Conservation (phyloP, 176 grass and related monocot species). For the Bothriochloa decipiens region DNA sequence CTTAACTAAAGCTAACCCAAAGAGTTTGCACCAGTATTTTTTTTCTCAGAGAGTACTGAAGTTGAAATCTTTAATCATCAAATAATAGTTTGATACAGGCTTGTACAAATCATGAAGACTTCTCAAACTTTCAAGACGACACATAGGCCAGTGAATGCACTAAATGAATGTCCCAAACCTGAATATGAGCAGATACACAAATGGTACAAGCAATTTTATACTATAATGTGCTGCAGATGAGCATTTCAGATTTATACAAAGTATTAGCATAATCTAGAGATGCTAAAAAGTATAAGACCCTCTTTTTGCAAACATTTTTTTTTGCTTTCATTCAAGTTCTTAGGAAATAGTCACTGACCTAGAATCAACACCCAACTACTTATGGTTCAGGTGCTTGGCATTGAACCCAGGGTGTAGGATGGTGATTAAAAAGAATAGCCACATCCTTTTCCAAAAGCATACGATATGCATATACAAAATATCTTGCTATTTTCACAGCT, state of each 20-base stretch:
- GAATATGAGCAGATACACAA: background rate
- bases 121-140: background rate
- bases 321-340: background rate
- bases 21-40: background rate
- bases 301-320: background rate
- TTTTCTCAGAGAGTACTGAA: background rate
- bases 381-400: background rate
- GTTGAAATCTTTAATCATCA: background rate
- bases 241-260: conserved; percentile 13
- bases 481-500: conserved; percentile 3
- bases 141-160: background rate
- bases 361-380: background rate
- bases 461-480: conserved; percentile 14
- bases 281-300: background rate
- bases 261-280: conserved; percentile 4
- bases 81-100: background rate
- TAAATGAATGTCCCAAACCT: background rate
- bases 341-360: conserved; percentile 3
- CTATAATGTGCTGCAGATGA: background rate
- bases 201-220: background rate
- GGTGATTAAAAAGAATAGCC: background rate
- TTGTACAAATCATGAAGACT: background rate
- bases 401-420: background rate
- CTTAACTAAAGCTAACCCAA: conserved; percentile 20
- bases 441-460: background rate